Percentiles rank a stretch among this genome's conserved stretches.
phyloP scores from a whole-genome alignment of 2,329 filamentous ascomycete genomes.

The Penicillium corylophilum region DNA sequence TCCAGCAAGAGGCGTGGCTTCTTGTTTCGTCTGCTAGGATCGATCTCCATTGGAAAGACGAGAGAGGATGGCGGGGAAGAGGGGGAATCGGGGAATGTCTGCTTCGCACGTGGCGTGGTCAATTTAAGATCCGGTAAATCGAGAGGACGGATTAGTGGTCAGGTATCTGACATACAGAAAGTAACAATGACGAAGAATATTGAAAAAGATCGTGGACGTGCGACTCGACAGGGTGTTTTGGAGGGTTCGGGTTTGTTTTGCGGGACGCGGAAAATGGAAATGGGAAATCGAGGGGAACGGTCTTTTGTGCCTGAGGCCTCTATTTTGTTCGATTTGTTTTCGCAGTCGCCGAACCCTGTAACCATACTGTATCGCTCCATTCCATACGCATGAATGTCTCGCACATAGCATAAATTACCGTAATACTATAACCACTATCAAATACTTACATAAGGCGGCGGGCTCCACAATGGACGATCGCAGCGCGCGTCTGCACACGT shows the following conservation, averaged over 20 bases:
- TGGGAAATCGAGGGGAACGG: slow-evolving; percentile 8
- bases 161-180: background rate
- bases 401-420: background rate
- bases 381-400: too few species aligned
- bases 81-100: background rate
- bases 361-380: background rate
- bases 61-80: background rate
- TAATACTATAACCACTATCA: background rate
- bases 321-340: background rate
- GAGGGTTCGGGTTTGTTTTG: slow-evolving; percentile 18
- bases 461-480: slow-evolving; percentile 10
- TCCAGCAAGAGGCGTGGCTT: slow-evolving; percentile 77
- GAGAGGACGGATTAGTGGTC: background rate
- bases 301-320: slow-evolving; percentile 13
- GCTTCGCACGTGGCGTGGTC: slow-evolving; percentile 4
- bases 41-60: slow-evolving; percentile 55
- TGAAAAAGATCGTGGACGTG: background rate
- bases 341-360: background rate
- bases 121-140: background rate
- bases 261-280: slow-evolving; percentile 20
- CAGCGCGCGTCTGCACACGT: slow-evolving; percentile 20
- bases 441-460: slow-evolving; percentile 16
- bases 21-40: slow-evolving; percentile 82
- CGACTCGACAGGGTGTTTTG: slow-evolving; percentile 6
- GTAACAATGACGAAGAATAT: background rate